Percentiles rank a stretch among this genome's conserved stretches.
Evolutionary conservation across 192 early-diverging fungal species (phyloP).

Genomic region (Lunasporangiospora selenospora): DNA sequence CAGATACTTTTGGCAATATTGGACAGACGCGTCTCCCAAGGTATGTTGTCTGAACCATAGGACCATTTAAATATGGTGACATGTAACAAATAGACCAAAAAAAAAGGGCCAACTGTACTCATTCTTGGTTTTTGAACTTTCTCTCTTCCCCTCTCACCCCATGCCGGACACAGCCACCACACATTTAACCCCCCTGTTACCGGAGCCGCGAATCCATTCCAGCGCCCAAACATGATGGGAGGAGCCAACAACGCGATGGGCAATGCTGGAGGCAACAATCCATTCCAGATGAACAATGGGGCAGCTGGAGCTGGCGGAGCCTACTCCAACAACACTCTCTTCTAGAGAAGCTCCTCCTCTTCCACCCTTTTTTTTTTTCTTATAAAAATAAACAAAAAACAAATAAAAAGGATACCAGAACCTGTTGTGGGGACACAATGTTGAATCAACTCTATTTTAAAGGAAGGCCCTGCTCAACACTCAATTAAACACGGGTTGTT

Average conservation of each 20-base stretch:
- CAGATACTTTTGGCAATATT: constrained; percentile 64
- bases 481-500: too few relatives aligned
- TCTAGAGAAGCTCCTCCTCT: too few relatives aligned
- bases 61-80: too few relatives aligned
- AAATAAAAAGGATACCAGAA: too few relatives aligned
- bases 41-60: constrained; percentile 30
- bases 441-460: too few relatives aligned
- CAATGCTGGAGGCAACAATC: constrained; percentile 15
- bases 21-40: constrained; percentile 57
- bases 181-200: background rate
- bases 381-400: too few relatives aligned
- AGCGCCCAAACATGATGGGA: constrained; percentile 9
- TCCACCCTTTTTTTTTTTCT: too few relatives aligned
- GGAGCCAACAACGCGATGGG: background rate
- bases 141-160: background rate
- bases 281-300: constrained; percentile 18
- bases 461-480: too few relatives aligned
- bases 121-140: background rate
- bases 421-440: too few relatives aligned
- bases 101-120: too few relatives aligned
- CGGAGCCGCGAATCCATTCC: constrained; percentile 40
- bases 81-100: too few relatives aligned
- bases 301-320: constrained; percentile 14
- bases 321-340: constrained; percentile 30
- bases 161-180: background rate